A percentile compares a stretch with the other conserved stretches of the same genome.
These are phyloP conservation scores for Clitopilus passeckerianus DNA, from an alignment of 768 basidiomycete genomes.

Conservation along the genomic window DNA sequence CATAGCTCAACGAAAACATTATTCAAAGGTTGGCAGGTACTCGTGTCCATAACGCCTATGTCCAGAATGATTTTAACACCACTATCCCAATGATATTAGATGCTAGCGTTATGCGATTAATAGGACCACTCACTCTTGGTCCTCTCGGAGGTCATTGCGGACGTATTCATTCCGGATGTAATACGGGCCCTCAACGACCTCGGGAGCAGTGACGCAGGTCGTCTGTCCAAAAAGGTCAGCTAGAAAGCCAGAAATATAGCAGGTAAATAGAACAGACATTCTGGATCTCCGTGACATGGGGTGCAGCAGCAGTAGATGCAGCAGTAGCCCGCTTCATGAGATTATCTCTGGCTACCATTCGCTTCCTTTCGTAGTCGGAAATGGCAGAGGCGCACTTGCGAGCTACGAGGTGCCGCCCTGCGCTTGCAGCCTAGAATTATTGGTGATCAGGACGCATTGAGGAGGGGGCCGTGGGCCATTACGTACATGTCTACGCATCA, in stretches of 20 bases:
- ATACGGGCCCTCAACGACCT: constrained; percentile 51
- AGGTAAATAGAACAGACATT: background rate
- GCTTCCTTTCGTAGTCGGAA: background rate
- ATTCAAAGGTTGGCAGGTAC: constrained; percentile 27
- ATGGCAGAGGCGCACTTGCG: background rate
- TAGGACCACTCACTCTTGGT: constrained; percentile 41
- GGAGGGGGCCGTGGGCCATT: background rate
- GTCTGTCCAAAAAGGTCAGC: background rate
- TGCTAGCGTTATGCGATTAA: constrained; percentile 20
- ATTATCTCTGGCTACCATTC: background rate
- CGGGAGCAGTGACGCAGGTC: constrained; percentile 47
- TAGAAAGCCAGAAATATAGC: background rate
- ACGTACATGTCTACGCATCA: background rate
- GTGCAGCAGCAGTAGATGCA: background rate
- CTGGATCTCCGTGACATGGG: background rate
- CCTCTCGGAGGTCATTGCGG: constrained; percentile 49
- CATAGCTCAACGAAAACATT: constrained; percentile 33
- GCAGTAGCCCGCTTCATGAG: background rate
- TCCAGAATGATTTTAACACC: constrained; percentile 12
- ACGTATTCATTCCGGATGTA: constrained; percentile 43
- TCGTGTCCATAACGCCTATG: constrained; percentile 29
- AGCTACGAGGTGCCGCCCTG: background rate
- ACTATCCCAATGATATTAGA: background rate
- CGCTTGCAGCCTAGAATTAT: background rate
- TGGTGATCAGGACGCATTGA: background rate